Evolutionary conservation across 345 rosid species (phyloP).

Genomic region (Clausena lansium): DNA sequence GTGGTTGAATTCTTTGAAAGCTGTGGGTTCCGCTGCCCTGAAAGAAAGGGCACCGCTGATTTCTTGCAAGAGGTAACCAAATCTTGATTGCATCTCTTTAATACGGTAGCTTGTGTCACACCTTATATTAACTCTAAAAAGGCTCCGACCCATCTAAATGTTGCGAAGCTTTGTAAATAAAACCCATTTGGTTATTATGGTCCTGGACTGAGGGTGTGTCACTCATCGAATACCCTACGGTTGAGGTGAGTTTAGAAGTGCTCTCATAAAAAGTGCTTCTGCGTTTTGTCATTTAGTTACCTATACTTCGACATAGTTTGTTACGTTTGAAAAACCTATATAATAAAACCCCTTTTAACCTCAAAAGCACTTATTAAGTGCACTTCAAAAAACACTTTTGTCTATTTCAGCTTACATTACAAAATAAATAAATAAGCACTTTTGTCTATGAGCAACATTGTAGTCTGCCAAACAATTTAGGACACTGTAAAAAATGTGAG

Average conservation of each 20-base stretch:
- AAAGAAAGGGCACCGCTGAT: constrained; percentile 86
- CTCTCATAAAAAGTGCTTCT: neutral
- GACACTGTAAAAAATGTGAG: neutral
- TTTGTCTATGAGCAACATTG: neutral
- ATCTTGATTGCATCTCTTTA: neutral
- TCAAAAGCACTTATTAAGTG: too few species aligned
- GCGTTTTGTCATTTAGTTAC: too few species aligned
- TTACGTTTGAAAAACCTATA: too few species aligned
- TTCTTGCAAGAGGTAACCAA: constrained; percentile 80
- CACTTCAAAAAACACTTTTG: too few species aligned
- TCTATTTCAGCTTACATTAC: too few species aligned
- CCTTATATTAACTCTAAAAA: neutral
- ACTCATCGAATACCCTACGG: neutral
- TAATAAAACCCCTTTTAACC: too few species aligned
- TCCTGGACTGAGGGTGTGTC: neutral
- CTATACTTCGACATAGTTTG: too few species aligned
- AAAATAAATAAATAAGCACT: too few species aligned
- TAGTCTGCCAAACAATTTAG: neutral
- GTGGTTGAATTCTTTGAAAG: constrained; percentile 61
- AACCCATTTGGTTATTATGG: too few species aligned
- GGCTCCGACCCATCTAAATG: neutral
- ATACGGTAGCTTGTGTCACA: neutral
- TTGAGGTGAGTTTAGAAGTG: neutral
- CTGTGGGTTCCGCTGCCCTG: constrained; percentile 78
- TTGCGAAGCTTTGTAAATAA: neutral